These are phyloP conservation scores for Rhynchospora tenuis DNA, from an alignment of 176 grass and related monocot species.

Conservation along the genomic window DNA sequence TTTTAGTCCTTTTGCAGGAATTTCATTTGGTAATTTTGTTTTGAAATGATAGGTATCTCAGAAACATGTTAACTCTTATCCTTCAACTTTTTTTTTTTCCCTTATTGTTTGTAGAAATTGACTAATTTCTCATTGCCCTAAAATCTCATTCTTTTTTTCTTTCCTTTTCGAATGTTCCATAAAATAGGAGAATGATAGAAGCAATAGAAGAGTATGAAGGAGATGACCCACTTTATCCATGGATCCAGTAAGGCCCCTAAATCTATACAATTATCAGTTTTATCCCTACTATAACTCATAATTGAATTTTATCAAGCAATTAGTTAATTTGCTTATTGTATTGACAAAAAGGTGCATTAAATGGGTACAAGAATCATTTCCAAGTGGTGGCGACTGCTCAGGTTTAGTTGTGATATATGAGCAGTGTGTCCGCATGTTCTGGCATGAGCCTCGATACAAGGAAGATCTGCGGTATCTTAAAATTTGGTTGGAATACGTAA, in stretches of 20 bases:
- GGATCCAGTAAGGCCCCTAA: constrained; percentile 61
- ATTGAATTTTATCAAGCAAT: neutral
- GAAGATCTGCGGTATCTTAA: constrained; percentile 91
- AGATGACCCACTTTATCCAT: constrained; percentile 82
- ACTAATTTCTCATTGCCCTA: neutral
- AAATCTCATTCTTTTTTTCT: neutral
- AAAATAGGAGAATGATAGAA: constrained; percentile 65
- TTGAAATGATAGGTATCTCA: no score
- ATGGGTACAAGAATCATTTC: constrained; percentile 97
- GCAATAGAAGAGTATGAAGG: constrained; percentile 71
- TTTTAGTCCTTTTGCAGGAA: no score
- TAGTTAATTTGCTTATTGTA: neutral
- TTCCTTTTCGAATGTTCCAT: constrained; percentile 20
- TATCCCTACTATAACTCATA: neutral
- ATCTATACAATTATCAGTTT: neutral
- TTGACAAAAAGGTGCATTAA: constrained; percentile 64
- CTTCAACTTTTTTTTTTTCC: neutral
- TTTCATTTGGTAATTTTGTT: no score
- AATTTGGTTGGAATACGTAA: constrained; percentile 97
- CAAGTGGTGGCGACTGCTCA: constrained; percentile 71
- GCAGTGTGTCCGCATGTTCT: constrained; percentile 85
- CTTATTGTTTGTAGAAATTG: neutral
- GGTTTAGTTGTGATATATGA: constrained; percentile 91
- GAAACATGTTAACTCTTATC: neutral
- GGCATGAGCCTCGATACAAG: constrained; percentile 77